A percentile compares a stretch with the other conserved stretches of the same genome.
Conservation (phyloP, 2,329 filamentous ascomycete genomes). For the Aspergillus thermomutatus region DNA sequence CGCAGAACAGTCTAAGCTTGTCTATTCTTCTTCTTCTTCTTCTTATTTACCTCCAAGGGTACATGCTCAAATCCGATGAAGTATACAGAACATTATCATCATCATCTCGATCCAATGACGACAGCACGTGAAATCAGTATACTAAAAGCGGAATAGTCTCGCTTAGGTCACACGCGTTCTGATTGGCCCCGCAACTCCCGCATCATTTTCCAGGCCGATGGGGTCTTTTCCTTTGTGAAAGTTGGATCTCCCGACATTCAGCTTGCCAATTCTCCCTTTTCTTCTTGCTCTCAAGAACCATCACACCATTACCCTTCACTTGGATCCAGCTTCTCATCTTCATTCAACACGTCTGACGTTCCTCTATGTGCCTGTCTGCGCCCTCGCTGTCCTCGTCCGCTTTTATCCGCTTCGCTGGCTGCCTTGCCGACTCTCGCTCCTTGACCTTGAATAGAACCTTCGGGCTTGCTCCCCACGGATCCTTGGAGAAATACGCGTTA, state of each 20-base stretch:
- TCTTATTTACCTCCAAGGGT: not conserved
- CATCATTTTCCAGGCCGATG: not conserved
- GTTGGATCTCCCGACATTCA: not conserved
- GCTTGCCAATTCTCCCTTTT: constrained; percentile 3
- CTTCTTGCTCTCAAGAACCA: constrained; percentile 1
- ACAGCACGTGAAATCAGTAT: constrained; percentile 15
- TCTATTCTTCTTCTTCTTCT: not conserved
- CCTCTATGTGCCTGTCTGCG: constrained; percentile 39
- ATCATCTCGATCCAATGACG: constrained; percentile 13
- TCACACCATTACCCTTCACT: constrained; percentile 1
- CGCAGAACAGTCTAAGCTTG: not conserved
- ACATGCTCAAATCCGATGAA: not conserved
- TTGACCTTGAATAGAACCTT: constrained; percentile 12
- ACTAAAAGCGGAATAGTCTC: constrained; percentile 4
- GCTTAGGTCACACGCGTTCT: constrained; percentile 1
- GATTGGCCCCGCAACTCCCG: not conserved
- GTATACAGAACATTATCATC: too few species aligned
- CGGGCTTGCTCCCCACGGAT: constrained; percentile 11
- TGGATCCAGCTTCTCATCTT: constrained; percentile 1
- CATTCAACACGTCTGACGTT: constrained; percentile 5
- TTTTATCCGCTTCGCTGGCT: constrained; percentile 26
- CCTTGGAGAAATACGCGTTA: constrained; percentile 14
- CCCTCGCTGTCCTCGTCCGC: constrained; percentile 25
- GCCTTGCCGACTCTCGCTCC: constrained; percentile 19
- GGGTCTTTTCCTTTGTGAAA: not conserved